Base-by-base conservation (phyloP, 768 basidiomycete species). In the Termitomyces sp. region DNA sequence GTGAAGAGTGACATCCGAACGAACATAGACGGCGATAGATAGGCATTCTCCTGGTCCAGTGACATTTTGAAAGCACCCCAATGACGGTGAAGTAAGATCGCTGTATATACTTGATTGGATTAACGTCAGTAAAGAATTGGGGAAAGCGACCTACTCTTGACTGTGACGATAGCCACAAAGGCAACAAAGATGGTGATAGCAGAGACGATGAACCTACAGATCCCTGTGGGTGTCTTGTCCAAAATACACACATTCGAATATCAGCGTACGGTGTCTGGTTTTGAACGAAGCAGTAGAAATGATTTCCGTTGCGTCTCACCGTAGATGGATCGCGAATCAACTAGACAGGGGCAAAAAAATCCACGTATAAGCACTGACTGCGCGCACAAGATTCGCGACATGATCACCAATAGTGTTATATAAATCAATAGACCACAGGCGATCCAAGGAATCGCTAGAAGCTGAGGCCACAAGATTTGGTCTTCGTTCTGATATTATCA, bases 201-300 rank as follows among this genome's bases (percentile, higher is more conserved):
- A 32, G 45, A 46, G 30, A 46, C 30, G 5, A 19, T 46, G 19
- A 32, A 46, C 45, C 45, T 46, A 46, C 19, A 19, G n/a, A 19
- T 12, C 11, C n/a, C 11, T 46, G 30, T 10, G 11, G 28, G 26
- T 4, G n/a, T n/a, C 10, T 30, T 19, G 2, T 1, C 2, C n/a
- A 30, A 46, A 4, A 30, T 10, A 5, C 0, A 32, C 28, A 46
- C 30, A 30, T 19, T 0, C 14, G 5, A 19, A 45, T 19, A 46
- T 46, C 11, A 17, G 56, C 63, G 40, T 24, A 64, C 61, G 61
- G 63, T 40, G 42, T 30, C 8, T 43, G 19, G n/a, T 43, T 47
- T n/a, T 17, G 47, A 24, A 64, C 38, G 30, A 57, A 58, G 49
- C 63, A 64, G 38, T 60, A 64, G 41, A 64, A 58, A 28, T 57